Evolutionary conservation across 1,284 basidiomycete genomes (phyloP).

Genomic region (Ganoderma leucocontextum): DNA sequence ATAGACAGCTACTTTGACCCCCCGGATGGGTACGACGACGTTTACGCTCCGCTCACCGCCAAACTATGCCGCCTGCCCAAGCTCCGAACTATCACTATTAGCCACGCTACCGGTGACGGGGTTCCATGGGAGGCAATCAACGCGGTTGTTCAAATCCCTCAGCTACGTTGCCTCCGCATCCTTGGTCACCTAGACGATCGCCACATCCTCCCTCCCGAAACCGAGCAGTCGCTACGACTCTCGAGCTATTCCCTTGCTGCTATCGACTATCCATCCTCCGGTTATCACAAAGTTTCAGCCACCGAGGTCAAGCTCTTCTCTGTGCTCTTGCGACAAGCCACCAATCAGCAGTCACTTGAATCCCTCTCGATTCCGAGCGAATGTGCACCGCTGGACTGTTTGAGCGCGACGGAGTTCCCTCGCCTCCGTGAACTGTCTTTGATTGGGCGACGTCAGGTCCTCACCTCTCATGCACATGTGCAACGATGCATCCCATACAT

Average conservation of each 20-base stretch:
- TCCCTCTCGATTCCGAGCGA: neutral
- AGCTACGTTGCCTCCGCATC: neutral
- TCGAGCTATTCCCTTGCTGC: neutral
- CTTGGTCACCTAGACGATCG: neutral
- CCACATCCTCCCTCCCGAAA: neutral
- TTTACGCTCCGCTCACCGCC: neutral
- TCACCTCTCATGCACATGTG: neutral
- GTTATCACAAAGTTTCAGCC: neutral
- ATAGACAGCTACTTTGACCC: neutral
- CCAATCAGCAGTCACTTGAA: neutral
- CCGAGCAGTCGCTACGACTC: neutral
- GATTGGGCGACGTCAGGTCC: neutral
- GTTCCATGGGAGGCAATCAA: slow-evolving; percentile 6
- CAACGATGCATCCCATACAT: neutral
- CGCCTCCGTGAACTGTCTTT: neutral
- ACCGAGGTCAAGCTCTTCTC: neutral
- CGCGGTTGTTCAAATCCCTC: neutral
- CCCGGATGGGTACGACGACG: neutral
- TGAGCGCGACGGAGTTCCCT: neutral
- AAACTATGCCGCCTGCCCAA: neutral
- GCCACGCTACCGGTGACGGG: neutral
- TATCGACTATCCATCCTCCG: neutral
- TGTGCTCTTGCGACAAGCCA: neutral
- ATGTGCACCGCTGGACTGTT: neutral
- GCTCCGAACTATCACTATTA: neutral